Evolutionary conservation across 2,329 filamentous ascomycete genomes (phyloP).

Genomic region (Penicillium sp.): DNA sequence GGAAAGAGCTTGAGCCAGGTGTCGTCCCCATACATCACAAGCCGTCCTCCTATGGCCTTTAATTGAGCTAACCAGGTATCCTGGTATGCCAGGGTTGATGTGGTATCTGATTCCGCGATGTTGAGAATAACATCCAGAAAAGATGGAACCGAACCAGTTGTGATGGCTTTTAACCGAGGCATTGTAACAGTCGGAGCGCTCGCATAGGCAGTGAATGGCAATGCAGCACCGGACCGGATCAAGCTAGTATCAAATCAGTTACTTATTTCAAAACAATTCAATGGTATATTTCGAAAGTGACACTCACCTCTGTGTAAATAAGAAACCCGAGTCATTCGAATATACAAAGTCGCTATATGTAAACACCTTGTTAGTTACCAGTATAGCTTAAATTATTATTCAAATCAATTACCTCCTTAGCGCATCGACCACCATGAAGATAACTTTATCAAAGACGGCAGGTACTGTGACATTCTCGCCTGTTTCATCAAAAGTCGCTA

Average conservation of each 20-base stretch:
- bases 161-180: slow-evolving; percentile 95
- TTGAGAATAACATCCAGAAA: slow-evolving; percentile 97
- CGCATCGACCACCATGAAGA: slow-evolving; percentile 98
- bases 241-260: slow-evolving; percentile 54
- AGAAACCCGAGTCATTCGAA: slow-evolving; percentile 72
- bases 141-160: slow-evolving; percentile 95
- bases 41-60: slow-evolving; percentile 70
- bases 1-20: slow-evolving; percentile 98
- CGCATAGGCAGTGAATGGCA: slow-evolving; percentile 94
- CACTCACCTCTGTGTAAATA: slow-evolving; percentile 76
- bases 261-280: background rate
- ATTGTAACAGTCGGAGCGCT: slow-evolving; percentile 98
- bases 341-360: slow-evolving; percentile 86
- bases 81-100: slow-evolving; percentile 79
- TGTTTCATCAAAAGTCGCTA: slow-evolving; percentile 63
- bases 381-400: background rate
- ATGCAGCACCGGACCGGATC: slow-evolving; percentile 75
- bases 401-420: slow-evolving; percentile 66
- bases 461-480: slow-evolving; percentile 49
- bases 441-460: slow-evolving; percentile 78
- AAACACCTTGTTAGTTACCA: background rate
- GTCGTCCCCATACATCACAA: slow-evolving; percentile 96
- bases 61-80: slow-evolving; percentile 97
- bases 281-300: slow-evolving; percentile 4
- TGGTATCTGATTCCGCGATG: slow-evolving; percentile 89